Conservation (phyloP, 768 basidiomycete species). For the Megacollybia marginata region DNA sequence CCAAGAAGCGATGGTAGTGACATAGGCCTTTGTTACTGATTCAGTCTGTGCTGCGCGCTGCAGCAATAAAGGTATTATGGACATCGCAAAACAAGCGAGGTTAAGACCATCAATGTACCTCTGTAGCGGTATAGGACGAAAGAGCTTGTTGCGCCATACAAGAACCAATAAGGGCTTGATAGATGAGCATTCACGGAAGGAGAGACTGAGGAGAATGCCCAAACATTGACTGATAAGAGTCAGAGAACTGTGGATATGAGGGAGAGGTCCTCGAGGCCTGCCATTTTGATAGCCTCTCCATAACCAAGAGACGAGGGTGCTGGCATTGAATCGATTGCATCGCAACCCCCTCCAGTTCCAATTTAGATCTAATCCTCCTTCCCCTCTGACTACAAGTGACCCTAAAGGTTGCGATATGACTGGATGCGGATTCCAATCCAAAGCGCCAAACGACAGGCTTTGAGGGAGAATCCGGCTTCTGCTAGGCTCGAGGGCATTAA, state of each 20-base stretch:
- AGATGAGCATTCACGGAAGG: constrained; percentile 19
- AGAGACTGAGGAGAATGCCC: constrained; percentile 20
- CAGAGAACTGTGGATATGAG: constrained; percentile 61
- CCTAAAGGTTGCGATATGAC: too few relatives aligned
- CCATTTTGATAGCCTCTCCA: constrained; percentile 80
- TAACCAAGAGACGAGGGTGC: constrained; percentile 77
- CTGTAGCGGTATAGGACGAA: constrained; percentile 51
- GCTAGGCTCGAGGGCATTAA: too few relatives aligned
- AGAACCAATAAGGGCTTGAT: constrained; percentile 48
- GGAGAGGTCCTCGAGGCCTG: constrained; percentile 58
- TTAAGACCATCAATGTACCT: constrained; percentile 61
- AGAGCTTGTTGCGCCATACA: constrained; percentile 42
- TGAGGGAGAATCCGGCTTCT: too few relatives aligned
- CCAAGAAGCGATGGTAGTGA: constrained; percentile 51
- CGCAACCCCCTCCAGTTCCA: too few relatives aligned
- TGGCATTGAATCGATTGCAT: too few relatives aligned
- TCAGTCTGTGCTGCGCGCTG: constrained; percentile 34
- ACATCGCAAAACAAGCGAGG: constrained; percentile 57
- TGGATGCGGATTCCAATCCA: too few relatives aligned
- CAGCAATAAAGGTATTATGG: constrained; percentile 50
- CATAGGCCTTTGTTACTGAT: constrained; percentile 42
- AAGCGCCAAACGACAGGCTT: too few relatives aligned
- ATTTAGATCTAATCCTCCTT: too few relatives aligned
- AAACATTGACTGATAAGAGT: constrained; percentile 59
- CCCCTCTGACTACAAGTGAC: too few relatives aligned